Conservation (phyloP, 208 protist genomes). For the Vickermania ingenoplastis region DNA sequence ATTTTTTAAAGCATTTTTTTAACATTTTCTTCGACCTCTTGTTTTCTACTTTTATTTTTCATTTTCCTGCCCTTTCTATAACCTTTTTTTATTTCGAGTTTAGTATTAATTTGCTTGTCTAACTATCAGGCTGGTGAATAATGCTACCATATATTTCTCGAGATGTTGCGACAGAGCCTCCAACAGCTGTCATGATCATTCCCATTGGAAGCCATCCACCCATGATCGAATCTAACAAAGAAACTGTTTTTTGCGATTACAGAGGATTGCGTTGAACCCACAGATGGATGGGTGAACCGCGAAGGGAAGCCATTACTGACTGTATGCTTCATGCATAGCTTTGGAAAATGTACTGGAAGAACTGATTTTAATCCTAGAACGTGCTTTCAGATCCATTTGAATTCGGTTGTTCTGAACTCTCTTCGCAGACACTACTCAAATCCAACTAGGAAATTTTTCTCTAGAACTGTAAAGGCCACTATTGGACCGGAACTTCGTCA, state of each 20-base stretch:
- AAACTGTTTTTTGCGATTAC: conserved; percentile 32
- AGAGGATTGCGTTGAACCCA: conserved; percentile 40
- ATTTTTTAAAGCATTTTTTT: too few species aligned
- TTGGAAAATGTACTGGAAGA: conserved; percentile 35
- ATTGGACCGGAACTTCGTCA: conserved; percentile 29
- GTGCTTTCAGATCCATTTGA: conserved; percentile 52
- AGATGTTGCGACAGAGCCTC: conserved; percentile 39
- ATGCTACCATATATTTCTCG: conserved; percentile 29
- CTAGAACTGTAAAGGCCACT: conserved; percentile 33
- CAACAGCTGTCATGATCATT: conserved; percentile 38
- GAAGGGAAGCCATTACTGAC: conserved; percentile 38
- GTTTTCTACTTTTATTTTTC: not conserved
- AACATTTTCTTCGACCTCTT: not conserved
- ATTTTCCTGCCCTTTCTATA: conserved; percentile 4
- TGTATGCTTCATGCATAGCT: conserved; percentile 61
- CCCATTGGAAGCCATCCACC: conserved; percentile 20
- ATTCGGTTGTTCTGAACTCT: conserved; percentile 27
- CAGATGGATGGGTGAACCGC: conserved; percentile 34
- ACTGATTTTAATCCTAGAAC: conserved; percentile 26
- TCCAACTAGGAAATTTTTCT: conserved; percentile 28
- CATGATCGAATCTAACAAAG: conserved; percentile 20
- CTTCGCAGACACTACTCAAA: conserved; percentile 35
- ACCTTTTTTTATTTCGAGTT: conserved; percentile 1
- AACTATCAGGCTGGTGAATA: not conserved
- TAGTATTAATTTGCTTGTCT: not conserved